These are phyloP conservation scores for Cystobasidiopsis lactophilus DNA, from an alignment of 768 basidiomycete genomes.

Conservation along the genomic window DNA sequence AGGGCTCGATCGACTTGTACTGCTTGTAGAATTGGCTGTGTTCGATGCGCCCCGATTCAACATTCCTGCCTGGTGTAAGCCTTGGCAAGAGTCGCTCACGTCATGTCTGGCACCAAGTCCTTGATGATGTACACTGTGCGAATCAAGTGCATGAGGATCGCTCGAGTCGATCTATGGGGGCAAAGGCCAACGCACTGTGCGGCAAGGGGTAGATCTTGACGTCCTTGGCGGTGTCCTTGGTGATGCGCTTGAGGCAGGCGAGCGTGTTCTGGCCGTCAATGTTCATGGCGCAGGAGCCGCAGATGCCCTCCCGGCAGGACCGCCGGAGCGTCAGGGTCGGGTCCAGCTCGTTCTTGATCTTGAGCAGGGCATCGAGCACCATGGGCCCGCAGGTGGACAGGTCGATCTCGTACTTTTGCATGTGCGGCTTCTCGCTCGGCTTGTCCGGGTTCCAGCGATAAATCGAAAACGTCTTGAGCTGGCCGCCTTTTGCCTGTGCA, in stretches of 20 bases:
- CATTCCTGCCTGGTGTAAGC: conserved; percentile 33
- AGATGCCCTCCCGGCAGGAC: conserved; percentile 84
- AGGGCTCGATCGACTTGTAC: conserved; percentile 98
- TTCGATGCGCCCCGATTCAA: conserved; percentile 30
- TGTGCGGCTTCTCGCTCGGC: conserved; percentile 66
- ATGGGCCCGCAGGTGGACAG: conserved; percentile 89
- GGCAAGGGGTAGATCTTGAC: conserved; percentile 90
- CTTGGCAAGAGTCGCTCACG: conserved; percentile 6
- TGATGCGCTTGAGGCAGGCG: conserved; percentile 88
- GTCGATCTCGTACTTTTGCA: conserved; percentile 81
- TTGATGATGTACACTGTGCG: conserved; percentile 86
- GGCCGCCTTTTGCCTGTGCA: conserved; percentile 35
- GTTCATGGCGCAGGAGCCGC: conserved; percentile 98
- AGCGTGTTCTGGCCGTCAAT: conserved; percentile 95
- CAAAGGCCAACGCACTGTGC: conserved; percentile 47
- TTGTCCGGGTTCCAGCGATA: conserved; percentile 99
- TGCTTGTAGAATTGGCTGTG: conserved; percentile 71
- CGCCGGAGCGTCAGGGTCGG: conserved; percentile 87
- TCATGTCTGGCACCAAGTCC: conserved; percentile 60
- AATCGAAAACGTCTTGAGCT: conserved; percentile 89
- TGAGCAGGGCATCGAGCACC: conserved; percentile 85
- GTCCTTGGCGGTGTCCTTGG: conserved; percentile 46
- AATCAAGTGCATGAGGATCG: background rate
- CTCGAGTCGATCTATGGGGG: background rate
- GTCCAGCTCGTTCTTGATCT: conserved; percentile 97